Base-by-base conservation (phyloP, 768 basidiomycete genomes). In the Leccinum uliginosum region DNA sequence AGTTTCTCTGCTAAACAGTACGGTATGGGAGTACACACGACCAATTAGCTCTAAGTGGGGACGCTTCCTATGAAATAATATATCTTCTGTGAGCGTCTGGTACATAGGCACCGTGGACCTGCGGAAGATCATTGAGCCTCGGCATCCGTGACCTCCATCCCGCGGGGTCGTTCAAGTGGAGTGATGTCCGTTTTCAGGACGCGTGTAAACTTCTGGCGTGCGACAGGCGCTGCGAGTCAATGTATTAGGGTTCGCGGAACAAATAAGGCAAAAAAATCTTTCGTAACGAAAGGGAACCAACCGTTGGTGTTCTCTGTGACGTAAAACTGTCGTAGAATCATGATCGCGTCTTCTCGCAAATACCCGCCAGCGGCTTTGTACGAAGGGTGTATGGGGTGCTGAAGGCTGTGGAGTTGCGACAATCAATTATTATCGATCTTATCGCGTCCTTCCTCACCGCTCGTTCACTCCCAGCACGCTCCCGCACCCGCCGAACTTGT, bases 401-500 rank as follows among this genome's bases (percentile, higher is more conserved):
- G 67, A 14, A 91, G 70, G 44, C 91, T 94, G 63, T 21, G 49
- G 51, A 57, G 58, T 58, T 10, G 3, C 34, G 44, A 48, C 23
- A 40, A 55, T 59, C 50, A 56, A 26, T 50, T 34, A 45, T 32
- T n/a, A 48, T 35, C 14, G 7, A 43, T 35, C 27, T 8, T 50
- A 12, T 54, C 49, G n/a, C 19, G 48, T 43, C 15, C 15, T 15
- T 15, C 75, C 80, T 60, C 44, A 92, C 94, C 73, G 74, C 61
- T 80, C 75, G 67, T 97, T 95, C 12, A 98, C 91, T 26, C 89
- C 86, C 48, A 97, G 75, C 6, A 99, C 95, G 64, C 94, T 95
- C 43, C 92, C 96, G 71, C 93, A 96, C 4, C 97, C 97, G 9
- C 97, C 96, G 62, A 99, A 98, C 57, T 94, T 81, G 60, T 97